phyloP scores from a whole-genome alignment of 495 filamentous ascomycete species.

The Neurospora hispaniola region DNA sequence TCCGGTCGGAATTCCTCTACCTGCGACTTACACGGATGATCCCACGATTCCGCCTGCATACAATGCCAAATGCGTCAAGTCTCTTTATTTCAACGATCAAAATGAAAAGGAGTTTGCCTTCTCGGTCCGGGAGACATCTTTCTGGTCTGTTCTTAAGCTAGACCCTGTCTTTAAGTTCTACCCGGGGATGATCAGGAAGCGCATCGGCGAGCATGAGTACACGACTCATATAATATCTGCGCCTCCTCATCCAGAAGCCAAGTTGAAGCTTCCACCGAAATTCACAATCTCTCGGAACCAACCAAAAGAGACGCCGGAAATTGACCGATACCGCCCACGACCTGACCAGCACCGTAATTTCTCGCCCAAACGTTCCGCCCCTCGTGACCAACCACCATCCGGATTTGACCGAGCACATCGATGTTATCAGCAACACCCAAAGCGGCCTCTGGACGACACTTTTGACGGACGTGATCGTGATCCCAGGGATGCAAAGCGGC shows the following conservation, averaged over 20 bases:
- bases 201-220: constrained; percentile 19
- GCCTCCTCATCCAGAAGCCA: constrained; percentile 16
- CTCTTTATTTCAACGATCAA: constrained; percentile 34
- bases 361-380: neutral
- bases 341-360: neutral
- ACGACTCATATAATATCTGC: constrained; percentile 8
- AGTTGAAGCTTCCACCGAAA: constrained; percentile 18
- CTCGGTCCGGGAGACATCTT: constrained; percentile 29
- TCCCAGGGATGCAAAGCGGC: constrained; percentile 12
- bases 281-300: constrained; percentile 8
- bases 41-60: constrained; percentile 36
- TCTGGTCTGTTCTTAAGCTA: constrained; percentile 33
- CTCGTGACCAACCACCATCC: neutral
- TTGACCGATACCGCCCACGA: neutral
- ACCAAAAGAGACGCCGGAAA: neutral
- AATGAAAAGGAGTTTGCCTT: constrained; percentile 33
- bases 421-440: constrained; percentile 1
- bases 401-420: constrained; percentile 1
- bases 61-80: constrained; percentile 34
- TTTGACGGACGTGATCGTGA: neutral
- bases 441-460: constrained; percentile 12
- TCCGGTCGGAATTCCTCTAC: constrained; percentile 33
- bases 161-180: constrained; percentile 37
- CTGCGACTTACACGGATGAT: constrained; percentile 28
- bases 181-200: constrained; percentile 17